Evolutionary conservation across 257 asterid genomes (phyloP), one percentile per base, ranked within the genome.

Genomic region (Solanum chiquidenum): DNA sequence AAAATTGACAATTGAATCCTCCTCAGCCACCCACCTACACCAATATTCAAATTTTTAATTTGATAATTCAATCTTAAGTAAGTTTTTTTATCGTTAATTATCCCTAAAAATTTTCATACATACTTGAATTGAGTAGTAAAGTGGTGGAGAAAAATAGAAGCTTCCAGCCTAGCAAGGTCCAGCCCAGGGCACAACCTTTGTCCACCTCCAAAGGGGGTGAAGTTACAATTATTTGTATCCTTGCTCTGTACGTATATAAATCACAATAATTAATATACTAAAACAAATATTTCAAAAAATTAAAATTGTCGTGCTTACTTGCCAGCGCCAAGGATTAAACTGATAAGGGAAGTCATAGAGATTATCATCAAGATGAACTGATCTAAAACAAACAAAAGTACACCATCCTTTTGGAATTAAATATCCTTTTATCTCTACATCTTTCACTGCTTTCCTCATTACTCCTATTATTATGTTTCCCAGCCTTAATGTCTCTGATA

Each of bases 171-270:
- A 84, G 99, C 96, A 71, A 96, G 90, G 91, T 96, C 99, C 90
- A 95, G 96, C 9, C 99, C 99, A 3, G 99, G 99, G 79, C 99
- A 96, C 75, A 96, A 89, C 83, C 99, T 92, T 85, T 94, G 99
- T 31, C 99, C 99, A 37, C 99, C 99, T 68, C 99, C 99, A 90
- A 96, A 96, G 46, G 98, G 98, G 33, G 95, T 96, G 93, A 96
- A 96, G 37, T 90, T 94, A 88, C 88, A 87, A 88, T 87, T 89
- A 87, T 88, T 91, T 80, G 75, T 88, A n/a, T 94, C 98, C 88
- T 88, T 92, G 7, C 89, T 92, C 98, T 96, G 85, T 84, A 29
- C 23, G 1, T 3, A 11, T 49, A 82, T 82, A 52, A 25, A 1
- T 82, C 0, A 2, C 1, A 4, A 46, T 18, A 46, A 82, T 46